phyloP scores from a whole-genome alignment of 176 grass and related monocot species.

The Oryza meridionalis region DNA sequence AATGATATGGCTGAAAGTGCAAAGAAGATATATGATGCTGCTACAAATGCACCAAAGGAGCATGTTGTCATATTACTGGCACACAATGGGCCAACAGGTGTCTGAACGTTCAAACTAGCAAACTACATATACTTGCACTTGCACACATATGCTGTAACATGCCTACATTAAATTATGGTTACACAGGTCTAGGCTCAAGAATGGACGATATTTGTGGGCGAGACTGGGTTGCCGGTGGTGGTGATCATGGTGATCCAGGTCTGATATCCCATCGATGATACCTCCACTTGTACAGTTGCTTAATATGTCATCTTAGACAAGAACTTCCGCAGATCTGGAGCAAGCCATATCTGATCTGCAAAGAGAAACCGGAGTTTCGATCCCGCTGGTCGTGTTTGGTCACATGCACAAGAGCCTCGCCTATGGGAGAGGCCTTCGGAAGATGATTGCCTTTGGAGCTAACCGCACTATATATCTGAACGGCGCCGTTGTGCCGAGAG shows the following conservation, averaged over 20 bases:
- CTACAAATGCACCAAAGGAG: conserved; percentile 53
- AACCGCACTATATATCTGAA: conserved; percentile 78
- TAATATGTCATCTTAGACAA: conserved; percentile 8
- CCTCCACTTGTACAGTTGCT: neutral
- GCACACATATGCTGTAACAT: neutral
- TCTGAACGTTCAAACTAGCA: conserved; percentile 6
- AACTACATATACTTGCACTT: neutral
- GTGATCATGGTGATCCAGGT: conserved; percentile 96
- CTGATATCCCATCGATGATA: conserved; percentile 28
- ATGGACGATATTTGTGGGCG: conserved; percentile 80
- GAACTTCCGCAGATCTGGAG: conserved; percentile 62
- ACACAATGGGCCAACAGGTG: conserved; percentile 99
- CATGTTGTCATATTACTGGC: conserved; percentile 82
- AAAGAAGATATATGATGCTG: conserved; percentile 83
- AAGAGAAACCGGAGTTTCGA: conserved; percentile 54
- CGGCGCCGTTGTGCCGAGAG: conserved; percentile 84
- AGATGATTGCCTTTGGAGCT: conserved; percentile 65
- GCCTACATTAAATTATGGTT: conserved; percentile 5
- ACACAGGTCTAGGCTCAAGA: conserved; percentile 78
- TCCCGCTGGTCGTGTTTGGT: conserved; percentile 83
- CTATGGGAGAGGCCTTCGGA: conserved; percentile 64
- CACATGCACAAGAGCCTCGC: conserved; percentile 95
- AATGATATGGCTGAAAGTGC: conserved; percentile 89
- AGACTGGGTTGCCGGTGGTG: conserved; percentile 76
- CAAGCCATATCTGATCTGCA: conserved; percentile 73